Base-by-base conservation (phyloP, 371 early-diverging fungal genomes). In the Globomyces sp. region DNA sequence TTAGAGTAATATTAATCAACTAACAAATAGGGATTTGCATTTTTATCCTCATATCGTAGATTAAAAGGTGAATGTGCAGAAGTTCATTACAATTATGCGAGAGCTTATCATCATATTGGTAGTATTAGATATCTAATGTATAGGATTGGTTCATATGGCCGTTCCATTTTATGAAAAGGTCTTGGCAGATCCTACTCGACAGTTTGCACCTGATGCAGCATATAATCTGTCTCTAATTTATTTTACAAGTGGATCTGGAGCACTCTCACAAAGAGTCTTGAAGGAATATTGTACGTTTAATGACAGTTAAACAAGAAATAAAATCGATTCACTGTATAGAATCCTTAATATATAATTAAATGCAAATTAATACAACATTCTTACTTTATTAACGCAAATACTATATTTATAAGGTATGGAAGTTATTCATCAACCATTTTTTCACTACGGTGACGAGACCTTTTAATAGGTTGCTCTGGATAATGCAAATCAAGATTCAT, bases 41-140 rank as follows among this genome's bases (percentile, higher is more conserved):
- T 91, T 72, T 55, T 93, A 11, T 77, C 79, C 64, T 83, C 86
- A 58, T 92, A 92, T 69, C 77, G 75, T 47, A 83, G 85, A 58
- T 58, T 88, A 6, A 74, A 78, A 13, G 74, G 72, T 1, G 63
- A 71, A 10, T 71, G 62, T 36, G 90, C 86, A 74, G 95, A 94
- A 71, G 88, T 90, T 2, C 86, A 87, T 46, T 97, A 89, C 67
- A 97, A 97, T 68, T 63, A 90, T 40, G 98, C 82, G 0, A 82
- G 95, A 49, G 88, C 90, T 0, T 93, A 91, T 70, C 98, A 97
- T 72, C 83, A 87, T 13, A 42, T 95, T 39, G 87, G 87, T 78
- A 71, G 44, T 13, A 52, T 57, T 41, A 44, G 37, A 49, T 52
- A 52, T 52, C 58, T 11, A 24, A 11, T 57, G 52, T 34, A 9